Conservation (phyloP, 2,329 filamentous ascomycete genomes). For the Colletotrichum cereale region DNA sequence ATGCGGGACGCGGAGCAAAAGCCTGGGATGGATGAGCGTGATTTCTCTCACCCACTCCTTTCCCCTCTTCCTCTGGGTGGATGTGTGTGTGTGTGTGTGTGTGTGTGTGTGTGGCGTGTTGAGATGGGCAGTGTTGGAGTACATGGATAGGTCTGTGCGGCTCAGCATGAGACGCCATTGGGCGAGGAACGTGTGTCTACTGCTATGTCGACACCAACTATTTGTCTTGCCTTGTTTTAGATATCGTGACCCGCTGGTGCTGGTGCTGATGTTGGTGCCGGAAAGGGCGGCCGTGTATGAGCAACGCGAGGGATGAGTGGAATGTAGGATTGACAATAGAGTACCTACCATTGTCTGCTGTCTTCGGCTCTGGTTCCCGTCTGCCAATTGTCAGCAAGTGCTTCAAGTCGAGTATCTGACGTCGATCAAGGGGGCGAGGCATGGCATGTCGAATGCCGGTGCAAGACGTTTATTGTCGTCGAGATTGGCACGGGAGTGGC, state of each 20-base stretch:
- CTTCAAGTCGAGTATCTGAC: background rate
- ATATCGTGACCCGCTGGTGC: background rate
- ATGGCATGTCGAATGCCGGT: background rate
- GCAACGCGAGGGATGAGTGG: constrained; percentile 32
- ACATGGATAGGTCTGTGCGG: constrained; percentile 12
- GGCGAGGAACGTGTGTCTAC: constrained; percentile 16
- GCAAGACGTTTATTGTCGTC: background rate
- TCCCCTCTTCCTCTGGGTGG: background rate
- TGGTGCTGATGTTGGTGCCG: background rate
- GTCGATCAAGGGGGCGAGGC: constrained; percentile 33
- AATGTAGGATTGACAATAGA: constrained; percentile 26
- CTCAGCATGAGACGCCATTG: constrained; percentile 15
- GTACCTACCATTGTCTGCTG: background rate
- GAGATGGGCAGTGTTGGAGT: background rate
- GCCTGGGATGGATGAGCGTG: background rate
- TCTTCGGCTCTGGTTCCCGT: too few species aligned
- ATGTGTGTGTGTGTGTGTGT: background rate
- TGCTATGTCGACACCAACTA: background rate
- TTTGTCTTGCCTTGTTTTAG: constrained; percentile 1
- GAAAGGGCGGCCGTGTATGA: constrained; percentile 15
- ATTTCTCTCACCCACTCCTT: background rate
- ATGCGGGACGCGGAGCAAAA: constrained; percentile 16
- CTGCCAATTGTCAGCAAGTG: background rate
- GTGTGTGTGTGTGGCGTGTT: too few species aligned
- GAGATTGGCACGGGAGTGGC: background rate